A percentile compares a stretch with the other conserved stretches of the same genome.
These are phyloP conservation scores for Exophiala dermatitidis DNA, from an alignment of 2,329 filamentous ascomycete genomes.

Conservation along the genomic window DNA sequence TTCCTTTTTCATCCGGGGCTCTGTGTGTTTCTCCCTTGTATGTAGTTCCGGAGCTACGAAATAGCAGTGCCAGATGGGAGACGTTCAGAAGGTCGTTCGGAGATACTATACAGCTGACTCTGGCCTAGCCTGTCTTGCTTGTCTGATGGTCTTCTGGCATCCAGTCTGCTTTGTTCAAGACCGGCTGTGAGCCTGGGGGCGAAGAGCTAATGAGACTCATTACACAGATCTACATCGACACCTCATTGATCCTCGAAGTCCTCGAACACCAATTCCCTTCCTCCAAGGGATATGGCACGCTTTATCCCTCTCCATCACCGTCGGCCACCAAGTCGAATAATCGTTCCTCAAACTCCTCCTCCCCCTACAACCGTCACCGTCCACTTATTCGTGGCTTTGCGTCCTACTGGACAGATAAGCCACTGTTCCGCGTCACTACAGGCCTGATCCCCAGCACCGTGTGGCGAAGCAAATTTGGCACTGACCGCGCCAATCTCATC, in stretches of 20 bases:
- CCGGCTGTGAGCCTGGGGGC: too few relatives aligned
- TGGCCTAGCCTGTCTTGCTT: too few relatives aligned
- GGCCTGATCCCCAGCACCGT: slow-evolving; percentile 22
- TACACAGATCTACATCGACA: slow-evolving; percentile 24
- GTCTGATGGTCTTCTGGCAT: too few relatives aligned
- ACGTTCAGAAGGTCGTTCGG: background rate
- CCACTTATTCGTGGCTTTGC: slow-evolving; percentile 13
- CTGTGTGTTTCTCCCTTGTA: too few relatives aligned
- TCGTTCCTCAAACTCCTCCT: background rate
- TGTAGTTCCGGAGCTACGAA: too few relatives aligned
- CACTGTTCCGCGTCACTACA: slow-evolving; percentile 23
- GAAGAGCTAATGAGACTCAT: too few relatives aligned
- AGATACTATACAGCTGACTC: background rate
- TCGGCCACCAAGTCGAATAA: background rate
- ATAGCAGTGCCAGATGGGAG: too few relatives aligned
- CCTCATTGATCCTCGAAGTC: slow-evolving; percentile 20
- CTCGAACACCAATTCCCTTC: slow-evolving; percentile 17
- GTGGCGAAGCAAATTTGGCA: slow-evolving; percentile 22
- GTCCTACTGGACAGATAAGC: slow-evolving; percentile 22
- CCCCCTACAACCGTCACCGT: background rate
- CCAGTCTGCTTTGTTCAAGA: too few relatives aligned
- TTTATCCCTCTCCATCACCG: slow-evolving; percentile 9
- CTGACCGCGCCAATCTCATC: slow-evolving; percentile 21
- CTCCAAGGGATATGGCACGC: slow-evolving; percentile 11
- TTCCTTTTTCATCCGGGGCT: too few relatives aligned